Conservation (phyloP, 371 early-diverging fungal species). For the Dinochytrium kinnereticum region DNA sequence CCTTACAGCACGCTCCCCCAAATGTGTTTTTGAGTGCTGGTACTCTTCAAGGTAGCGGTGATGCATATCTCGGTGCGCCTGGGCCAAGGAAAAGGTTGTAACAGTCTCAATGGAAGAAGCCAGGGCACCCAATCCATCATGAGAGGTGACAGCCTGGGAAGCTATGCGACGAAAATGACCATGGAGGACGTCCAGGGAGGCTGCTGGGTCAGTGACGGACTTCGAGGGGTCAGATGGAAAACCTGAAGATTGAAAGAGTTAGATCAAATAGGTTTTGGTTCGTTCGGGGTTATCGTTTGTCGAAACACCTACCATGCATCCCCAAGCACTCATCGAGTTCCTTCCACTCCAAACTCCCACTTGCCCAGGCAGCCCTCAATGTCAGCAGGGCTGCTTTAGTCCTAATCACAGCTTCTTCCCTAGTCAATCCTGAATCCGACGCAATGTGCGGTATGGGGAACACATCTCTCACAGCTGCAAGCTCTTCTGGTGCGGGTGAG, state of each 20-base stretch:
- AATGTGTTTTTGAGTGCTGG: background rate
- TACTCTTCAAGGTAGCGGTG: background rate
- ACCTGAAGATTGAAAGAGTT: background rate
- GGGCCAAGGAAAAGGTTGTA: slow-evolving; percentile 3
- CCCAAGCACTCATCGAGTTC: background rate
- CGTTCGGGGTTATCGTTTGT: no score
- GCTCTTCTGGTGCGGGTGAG: background rate
- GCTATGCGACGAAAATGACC: background rate
- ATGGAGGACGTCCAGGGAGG: background rate
- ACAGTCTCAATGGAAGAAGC: background rate
- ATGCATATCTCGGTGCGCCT: background rate
- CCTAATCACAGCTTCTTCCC: background rate
- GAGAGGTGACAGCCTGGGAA: background rate
- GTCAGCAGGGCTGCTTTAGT: background rate
- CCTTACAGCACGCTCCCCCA: background rate
- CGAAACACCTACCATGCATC: no score
- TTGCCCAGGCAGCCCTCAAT: background rate
- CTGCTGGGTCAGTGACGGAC: background rate
- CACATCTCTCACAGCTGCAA: slow-evolving; percentile 3
- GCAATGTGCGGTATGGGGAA: background rate
- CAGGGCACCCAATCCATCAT: background rate
- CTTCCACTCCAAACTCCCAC: background rate
- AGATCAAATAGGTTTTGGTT: no score
- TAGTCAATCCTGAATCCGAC: background rate
- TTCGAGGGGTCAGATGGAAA: background rate